A percentile compares a stretch with the other conserved stretches of the same genome.
phyloP scores from a whole-genome alignment of 1,284 basidiomycete species.

The Grifola frondosa region DNA sequence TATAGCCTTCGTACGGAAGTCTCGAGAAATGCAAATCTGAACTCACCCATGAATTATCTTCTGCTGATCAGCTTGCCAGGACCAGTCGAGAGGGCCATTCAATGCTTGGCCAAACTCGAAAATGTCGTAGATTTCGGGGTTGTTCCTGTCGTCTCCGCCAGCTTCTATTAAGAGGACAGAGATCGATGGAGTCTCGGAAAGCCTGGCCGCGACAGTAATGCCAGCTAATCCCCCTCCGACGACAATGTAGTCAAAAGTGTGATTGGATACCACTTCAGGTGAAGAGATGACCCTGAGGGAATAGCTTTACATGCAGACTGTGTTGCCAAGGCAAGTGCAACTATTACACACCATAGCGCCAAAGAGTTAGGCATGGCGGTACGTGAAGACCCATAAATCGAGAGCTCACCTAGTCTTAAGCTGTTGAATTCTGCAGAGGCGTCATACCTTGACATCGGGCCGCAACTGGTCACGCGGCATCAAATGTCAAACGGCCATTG shows the following conservation, averaged over 20 bases:
- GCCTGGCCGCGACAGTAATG: conserved; percentile 57
- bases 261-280: too few relatives aligned
- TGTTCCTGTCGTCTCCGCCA: conserved; percentile 48
- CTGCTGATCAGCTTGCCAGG: conserved; percentile 47
- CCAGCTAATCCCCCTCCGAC: conserved; percentile 67
- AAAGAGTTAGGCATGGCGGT: too few relatives aligned
- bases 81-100: conserved; percentile 47
- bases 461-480: too few relatives aligned
- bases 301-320: too few relatives aligned
- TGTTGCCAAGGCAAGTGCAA: too few relatives aligned
- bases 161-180: conserved; percentile 62
- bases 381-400: too few relatives aligned
- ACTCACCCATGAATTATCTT: conserved; percentile 46
- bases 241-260: conserved; percentile 66
- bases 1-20: not conserved
- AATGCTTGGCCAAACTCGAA: conserved; percentile 49
- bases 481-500: too few relatives aligned
- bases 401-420: too few relatives aligned
- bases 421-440: too few relatives aligned
- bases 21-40: not conserved
- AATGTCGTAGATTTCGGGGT: conserved; percentile 48
- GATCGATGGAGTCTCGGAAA: conserved; percentile 53
- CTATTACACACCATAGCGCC: too few relatives aligned
- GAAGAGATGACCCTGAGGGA: too few relatives aligned
- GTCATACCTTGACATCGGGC: too few relatives aligned